Evolutionary conservation across 768 basidiomycete species (phyloP), one percentile per base, ranked within the genome.

Genomic region (Pleurotus pulmonarius): DNA sequence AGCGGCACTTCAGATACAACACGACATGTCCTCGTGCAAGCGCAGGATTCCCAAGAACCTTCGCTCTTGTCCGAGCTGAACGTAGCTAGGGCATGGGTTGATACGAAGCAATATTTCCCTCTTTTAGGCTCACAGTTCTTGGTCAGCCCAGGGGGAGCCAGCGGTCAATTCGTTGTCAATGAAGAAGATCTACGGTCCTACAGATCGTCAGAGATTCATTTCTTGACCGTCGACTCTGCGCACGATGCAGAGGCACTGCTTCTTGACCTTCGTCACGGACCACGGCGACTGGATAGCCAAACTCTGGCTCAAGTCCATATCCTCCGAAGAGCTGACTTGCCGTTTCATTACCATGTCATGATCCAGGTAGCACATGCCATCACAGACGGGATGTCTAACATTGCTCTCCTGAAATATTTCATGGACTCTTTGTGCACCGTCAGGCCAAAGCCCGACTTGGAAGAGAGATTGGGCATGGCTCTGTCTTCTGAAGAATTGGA

Each of bases 91-190:
- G 70, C 78, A 1, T 86, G 83, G 83, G 25, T 67, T 18, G 63
- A 71, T 9, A 64, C 81, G 18, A 85, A 85, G 64, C 67, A 65
- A 24, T 73, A 69, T 34, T 82, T 71, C 58, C 83, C 83, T 2
- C 69, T 86, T 3, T 75, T 80, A 11, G 79, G 73, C 3, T 73
- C 77, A 5, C 66, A 56, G 4, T 60, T 83, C n/a, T 68, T 70
- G 46, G 68, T 70, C 45, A 62, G 69, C 5, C 60, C 67, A 18
- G 60, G 65, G 9, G 60, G 60, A 18, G 60, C 63, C 7, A 55
- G 61, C 20, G 60, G 75, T n/a, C 66, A 65, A 37, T 83, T 85
- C 56, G 63, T 75, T 18, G 72, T 85, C 44, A 65, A 60, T 20
- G 73, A 77, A 61, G 64, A 69, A 1, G 69, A 67, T 5, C 60